These are phyloP conservation scores for Euphorbia schlechtendalii DNA, from an alignment of 441 rosid species.

Conservation along the genomic window DNA sequence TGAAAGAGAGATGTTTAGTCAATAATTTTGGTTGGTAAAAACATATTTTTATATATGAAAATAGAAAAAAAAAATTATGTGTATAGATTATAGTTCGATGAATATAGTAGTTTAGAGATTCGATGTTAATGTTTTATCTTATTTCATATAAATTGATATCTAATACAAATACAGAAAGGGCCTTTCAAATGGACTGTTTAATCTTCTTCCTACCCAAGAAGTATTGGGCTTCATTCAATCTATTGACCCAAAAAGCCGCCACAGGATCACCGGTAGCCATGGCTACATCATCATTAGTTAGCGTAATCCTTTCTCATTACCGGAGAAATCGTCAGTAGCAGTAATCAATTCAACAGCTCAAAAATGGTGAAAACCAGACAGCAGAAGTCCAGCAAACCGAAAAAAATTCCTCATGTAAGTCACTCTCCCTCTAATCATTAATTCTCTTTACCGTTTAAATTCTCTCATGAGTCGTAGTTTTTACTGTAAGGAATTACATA, in stretches of 20 bases:
- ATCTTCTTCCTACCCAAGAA: background rate
- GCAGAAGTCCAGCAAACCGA: constrained; percentile 47
- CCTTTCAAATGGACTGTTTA: too few relatives aligned
- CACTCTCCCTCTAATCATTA: background rate
- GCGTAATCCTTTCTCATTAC: background rate
- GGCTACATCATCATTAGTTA: too few relatives aligned
- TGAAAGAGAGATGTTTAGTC: too few relatives aligned
- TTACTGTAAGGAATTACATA: background rate
- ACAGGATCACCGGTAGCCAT: constrained; percentile 3
- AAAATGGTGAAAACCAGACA: constrained; percentile 63
- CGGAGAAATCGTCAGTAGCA: background rate
- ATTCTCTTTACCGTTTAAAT: background rate
- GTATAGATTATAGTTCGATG: too few relatives aligned
- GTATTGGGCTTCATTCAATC: background rate
- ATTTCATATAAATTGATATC: too few relatives aligned
- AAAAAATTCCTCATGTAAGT: constrained; percentile 47
- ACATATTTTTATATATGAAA: too few relatives aligned
- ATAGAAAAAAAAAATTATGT: too few relatives aligned
- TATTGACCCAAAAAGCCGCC: background rate
- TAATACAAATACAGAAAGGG: too few relatives aligned
- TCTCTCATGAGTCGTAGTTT: background rate
- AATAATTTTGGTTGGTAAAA: too few relatives aligned
- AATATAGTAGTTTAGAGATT: too few relatives aligned
- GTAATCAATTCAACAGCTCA: background rate
- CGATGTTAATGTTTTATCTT: too few relatives aligned